phyloP scores from a whole-genome alignment of 1,284 basidiomycete species.

The Cryptococcus sp. region DNA sequence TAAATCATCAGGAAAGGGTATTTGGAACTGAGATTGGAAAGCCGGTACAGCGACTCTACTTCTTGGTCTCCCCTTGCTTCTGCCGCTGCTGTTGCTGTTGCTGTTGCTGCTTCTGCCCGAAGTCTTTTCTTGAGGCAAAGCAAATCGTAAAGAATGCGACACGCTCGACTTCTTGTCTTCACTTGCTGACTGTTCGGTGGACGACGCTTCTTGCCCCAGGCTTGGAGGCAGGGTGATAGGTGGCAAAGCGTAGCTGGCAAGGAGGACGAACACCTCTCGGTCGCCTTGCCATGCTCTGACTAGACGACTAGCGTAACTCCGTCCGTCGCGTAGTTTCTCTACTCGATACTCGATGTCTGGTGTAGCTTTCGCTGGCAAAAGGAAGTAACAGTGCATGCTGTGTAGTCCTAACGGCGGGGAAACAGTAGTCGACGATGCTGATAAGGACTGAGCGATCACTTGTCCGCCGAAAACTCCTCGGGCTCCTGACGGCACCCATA shows the following conservation, averaged over 20 bases:
- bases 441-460: conserved; percentile 83
- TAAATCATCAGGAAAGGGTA: conserved; percentile 51
- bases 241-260: conserved; percentile 82
- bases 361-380: conserved; percentile 63
- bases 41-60: conserved; percentile 10
- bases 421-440: conserved; percentile 75
- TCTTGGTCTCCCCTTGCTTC: neutral
- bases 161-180: conserved; percentile 11
- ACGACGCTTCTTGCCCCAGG: neutral
- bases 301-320: conserved; percentile 55
- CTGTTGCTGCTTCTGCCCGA: conserved; percentile 2
- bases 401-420: conserved; percentile 64
- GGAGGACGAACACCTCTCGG: conserved; percentile 73
- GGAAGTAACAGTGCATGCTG: conserved; percentile 58
- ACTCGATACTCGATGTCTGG: conserved; percentile 82
- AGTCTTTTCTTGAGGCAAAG: conserved; percentile 6
- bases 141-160: conserved; percentile 28
- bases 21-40: conserved; percentile 32
- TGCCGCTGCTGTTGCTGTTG: neutral
- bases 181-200: neutral
- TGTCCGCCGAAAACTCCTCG: conserved; percentile 83
- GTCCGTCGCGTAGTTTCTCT: conserved; percentile 73
- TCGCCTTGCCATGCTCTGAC: conserved; percentile 78
- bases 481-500: conserved; percentile 66
- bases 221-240: conserved; percentile 32